phyloP scores from a whole-genome alignment of 441 rosid genomes.

The Populus tomentosa region DNA sequence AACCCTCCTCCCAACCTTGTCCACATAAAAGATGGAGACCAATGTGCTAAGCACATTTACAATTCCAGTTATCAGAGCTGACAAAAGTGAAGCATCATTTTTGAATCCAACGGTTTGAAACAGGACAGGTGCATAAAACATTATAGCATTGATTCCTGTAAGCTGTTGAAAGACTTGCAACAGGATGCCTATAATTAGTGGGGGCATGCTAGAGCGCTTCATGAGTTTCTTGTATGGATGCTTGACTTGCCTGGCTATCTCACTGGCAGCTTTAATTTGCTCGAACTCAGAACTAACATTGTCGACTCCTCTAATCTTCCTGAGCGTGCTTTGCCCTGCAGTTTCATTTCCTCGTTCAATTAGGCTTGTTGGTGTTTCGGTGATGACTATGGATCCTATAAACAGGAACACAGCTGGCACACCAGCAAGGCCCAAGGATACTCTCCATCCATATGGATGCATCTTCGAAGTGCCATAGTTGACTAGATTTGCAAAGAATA shows the following conservation, averaged over 20 bases:
- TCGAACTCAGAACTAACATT: constrained; percentile 34
- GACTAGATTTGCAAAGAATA: constrained; percentile 39
- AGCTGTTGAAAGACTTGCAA: constrained; percentile 55
- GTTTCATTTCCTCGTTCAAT: constrained; percentile 30
- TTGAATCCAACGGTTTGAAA: constrained; percentile 67
- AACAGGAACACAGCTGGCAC: constrained; percentile 29
- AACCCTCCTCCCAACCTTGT: constrained; percentile 45
- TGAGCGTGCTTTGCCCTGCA: constrained; percentile 23
- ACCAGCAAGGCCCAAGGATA: constrained; percentile 36
- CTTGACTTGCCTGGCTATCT: constrained; percentile 28
- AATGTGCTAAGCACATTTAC: constrained; percentile 54
- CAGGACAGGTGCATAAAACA: constrained; percentile 68
- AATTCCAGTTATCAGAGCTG: constrained; percentile 45
- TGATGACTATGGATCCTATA: constrained; percentile 33
- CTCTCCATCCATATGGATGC: constrained; percentile 43
- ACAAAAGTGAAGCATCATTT: constrained; percentile 46
- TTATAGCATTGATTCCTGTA: constrained; percentile 65
- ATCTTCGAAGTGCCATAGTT: constrained; percentile 29
- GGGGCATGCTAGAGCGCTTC: constrained; percentile 37
- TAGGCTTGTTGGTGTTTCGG: constrained; percentile 43
- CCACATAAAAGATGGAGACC: constrained; percentile 50
- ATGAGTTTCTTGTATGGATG: constrained; percentile 36
- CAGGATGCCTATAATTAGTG: constrained; percentile 31
- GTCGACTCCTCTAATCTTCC: constrained; percentile 36
- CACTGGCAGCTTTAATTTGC: constrained; percentile 28